These are phyloP conservation scores for Thelonectria rubi DNA, from an alignment of 2,329 filamentous ascomycete genomes.

Conservation along the genomic window DNA sequence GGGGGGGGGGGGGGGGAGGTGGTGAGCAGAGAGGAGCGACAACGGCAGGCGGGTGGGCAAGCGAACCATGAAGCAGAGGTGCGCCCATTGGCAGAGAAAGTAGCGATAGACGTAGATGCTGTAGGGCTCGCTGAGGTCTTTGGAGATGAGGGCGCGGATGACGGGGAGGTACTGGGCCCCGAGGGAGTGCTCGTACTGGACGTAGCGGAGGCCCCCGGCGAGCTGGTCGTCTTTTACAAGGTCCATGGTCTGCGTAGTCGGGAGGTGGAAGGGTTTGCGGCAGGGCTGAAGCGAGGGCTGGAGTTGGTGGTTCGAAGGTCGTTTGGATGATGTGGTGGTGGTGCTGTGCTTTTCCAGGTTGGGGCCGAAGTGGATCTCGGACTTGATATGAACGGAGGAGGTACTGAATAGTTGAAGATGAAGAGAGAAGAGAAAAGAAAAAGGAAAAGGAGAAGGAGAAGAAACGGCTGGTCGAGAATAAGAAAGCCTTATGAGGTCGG, in stretches of 20 bases:
- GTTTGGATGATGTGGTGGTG: slow-evolving; percentile 2
- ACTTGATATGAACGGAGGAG: slow-evolving; percentile 8
- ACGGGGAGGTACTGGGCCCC: slow-evolving; percentile 77
- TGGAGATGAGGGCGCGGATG: slow-evolving; percentile 92
- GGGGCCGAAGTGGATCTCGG: slow-evolving; percentile 25
- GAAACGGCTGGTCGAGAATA: background rate
- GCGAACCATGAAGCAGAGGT: slow-evolving; percentile 91
- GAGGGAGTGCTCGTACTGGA: slow-evolving; percentile 69
- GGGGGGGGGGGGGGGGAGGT: slow-evolving; percentile 13
- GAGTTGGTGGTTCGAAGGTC: background rate
- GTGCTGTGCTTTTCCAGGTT: slow-evolving; percentile 23
- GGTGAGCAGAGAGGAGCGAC: background rate
- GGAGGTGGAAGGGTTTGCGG: background rate
- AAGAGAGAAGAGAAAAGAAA: background rate
- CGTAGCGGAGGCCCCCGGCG: slow-evolving; percentile 62
- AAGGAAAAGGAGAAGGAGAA: background rate
- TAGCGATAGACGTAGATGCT: slow-evolving; percentile 99
- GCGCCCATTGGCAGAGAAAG: slow-evolving; percentile 96
- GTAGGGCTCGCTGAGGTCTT: slow-evolving; percentile 96
- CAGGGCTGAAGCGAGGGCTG: slow-evolving; percentile 12
- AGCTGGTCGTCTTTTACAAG: slow-evolving; percentile 46
- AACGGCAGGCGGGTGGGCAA: background rate
- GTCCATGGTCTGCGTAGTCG: slow-evolving; percentile 44
- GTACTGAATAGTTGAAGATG: background rate
- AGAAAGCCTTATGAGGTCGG: background rate